Conservation (phyloP, 2,329 filamentous ascomycete species). For the Fusarium anthophilum region DNA sequence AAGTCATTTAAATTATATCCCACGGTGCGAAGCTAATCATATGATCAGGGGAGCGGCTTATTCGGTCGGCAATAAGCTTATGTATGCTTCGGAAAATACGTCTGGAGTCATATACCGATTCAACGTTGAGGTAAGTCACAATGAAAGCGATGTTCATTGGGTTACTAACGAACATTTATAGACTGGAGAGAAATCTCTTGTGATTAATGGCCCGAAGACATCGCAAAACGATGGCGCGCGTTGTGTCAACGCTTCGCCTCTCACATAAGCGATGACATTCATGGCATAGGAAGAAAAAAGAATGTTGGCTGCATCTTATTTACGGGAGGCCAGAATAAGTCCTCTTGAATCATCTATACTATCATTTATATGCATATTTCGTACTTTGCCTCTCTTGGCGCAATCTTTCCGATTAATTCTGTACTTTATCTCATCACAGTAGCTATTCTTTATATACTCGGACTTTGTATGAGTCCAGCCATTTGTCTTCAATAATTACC, state of each 20-base stretch:
- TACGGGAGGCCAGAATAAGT: rapidly evolving
- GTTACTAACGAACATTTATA: not conserved
- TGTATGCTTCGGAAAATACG: slow-evolving; percentile 13
- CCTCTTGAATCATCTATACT: too few species aligned
- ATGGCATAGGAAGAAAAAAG: not conserved
- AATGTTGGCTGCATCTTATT: not conserved
- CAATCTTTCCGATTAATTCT: not conserved
- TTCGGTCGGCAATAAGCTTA: not conserved
- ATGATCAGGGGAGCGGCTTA: not conserved
- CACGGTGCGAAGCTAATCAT: not conserved
- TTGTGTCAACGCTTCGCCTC: slow-evolving; percentile 15
- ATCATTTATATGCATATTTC: not conserved
- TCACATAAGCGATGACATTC: not conserved
- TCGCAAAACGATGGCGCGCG: slow-evolving; percentile 12
- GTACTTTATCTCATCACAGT: not conserved
- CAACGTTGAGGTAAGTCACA: not conserved
- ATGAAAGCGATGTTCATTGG: rapidly evolving
- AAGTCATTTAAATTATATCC: not conserved
- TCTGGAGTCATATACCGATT: slow-evolving; percentile 9
- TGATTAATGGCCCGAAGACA: slow-evolving; percentile 8
- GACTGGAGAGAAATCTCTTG: not conserved
- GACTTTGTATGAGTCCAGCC: slow-evolving; percentile 31
- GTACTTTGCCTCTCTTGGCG: rapidly evolving
- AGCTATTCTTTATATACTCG: slow-evolving; percentile 24
- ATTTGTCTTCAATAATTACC: slow-evolving; percentile 33